Evolutionary conservation across 345 rosid species (phyloP), one percentile per base, ranked within the genome.

Genomic region (Populus deltoides): DNA sequence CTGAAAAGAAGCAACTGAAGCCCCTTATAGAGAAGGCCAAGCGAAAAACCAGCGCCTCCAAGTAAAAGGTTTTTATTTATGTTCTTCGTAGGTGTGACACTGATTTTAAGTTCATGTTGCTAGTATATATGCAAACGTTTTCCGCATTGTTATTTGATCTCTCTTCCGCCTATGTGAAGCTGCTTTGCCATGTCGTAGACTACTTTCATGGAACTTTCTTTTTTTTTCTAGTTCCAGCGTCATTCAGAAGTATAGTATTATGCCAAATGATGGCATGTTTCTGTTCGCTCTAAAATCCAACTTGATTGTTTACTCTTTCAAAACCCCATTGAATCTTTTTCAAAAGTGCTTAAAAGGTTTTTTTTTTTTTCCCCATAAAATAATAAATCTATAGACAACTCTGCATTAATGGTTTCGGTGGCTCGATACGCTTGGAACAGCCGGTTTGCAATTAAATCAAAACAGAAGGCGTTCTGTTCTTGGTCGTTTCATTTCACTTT

Each of bases 1-100:
- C 99, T 0, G 99, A 94, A 84, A 96, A 96, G 94, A 96, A 93
- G 92, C 99, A 96, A 87, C 83, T 96, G 90, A 96, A 94, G 81
- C 98, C 98, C 27, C 92, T 96, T 41, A 91, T 94, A 27, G 99
- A 96, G 90, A 94, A 94, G 82, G 99, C 99, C 61, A 93, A 92
- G 89, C 97, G 92, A 91, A 96, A 92, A 61, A 84, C 90, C 22
- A 86, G 88, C 85, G 85, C 49, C 36, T 53, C 80, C 35, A 73
- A 79, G 68, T 74, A 72, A 31, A 53, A 31, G 62, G 38, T 73
- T 36, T 41, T 68, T 35, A 18, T 5, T 10, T 33, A 59, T 38
- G 45, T 39, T 33, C 41, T 41, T 20, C 4, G 31, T 18, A 25
- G 62, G 29, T 15, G 20, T 24, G 70, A 38, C 27, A 27, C 27